Evolutionary conservation across 345 rosid species (phyloP).

Genomic region (Populus simonii): DNA sequence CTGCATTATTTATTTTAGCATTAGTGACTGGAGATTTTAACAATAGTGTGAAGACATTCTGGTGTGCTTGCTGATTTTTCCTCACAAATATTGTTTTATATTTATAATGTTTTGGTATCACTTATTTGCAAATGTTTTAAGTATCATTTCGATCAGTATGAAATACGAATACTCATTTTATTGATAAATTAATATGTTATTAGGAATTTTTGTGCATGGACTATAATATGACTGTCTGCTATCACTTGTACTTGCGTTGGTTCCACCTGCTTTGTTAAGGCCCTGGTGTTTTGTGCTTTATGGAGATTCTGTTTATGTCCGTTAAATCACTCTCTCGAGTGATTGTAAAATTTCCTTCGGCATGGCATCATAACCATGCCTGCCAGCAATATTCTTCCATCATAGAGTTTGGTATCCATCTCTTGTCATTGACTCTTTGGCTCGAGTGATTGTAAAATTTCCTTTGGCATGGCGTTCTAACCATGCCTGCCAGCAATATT

Average conservation of each 20-base stretch:
- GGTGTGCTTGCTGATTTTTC: too few species aligned
- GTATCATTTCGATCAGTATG: too few species aligned
- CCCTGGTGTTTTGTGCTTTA: background rate
- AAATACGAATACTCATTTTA: background rate
- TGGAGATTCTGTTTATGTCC: background rate
- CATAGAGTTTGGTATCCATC: background rate
- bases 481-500: background rate
- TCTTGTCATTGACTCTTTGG: too few species aligned
- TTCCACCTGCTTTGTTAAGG: background rate
- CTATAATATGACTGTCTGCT: background rate
- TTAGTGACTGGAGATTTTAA: too few species aligned
- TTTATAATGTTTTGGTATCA: background rate
- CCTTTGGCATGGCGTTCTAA: background rate
- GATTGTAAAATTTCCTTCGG: background rate
- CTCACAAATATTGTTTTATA: background rate
- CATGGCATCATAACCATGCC: background rate
- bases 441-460: background rate
- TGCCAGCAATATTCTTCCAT: background rate
- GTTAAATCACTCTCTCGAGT: background rate
- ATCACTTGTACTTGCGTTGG: background rate
- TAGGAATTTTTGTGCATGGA: background rate
- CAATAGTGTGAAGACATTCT: too few species aligned
- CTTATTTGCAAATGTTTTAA: background rate
- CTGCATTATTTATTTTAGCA: background rate
- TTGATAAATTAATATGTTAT: background rate